Evolutionary conservation across 179 eudicot species (phyloP), one percentile per base, ranked within the genome.

Genomic region (Heliamphora pulchella): DNA sequence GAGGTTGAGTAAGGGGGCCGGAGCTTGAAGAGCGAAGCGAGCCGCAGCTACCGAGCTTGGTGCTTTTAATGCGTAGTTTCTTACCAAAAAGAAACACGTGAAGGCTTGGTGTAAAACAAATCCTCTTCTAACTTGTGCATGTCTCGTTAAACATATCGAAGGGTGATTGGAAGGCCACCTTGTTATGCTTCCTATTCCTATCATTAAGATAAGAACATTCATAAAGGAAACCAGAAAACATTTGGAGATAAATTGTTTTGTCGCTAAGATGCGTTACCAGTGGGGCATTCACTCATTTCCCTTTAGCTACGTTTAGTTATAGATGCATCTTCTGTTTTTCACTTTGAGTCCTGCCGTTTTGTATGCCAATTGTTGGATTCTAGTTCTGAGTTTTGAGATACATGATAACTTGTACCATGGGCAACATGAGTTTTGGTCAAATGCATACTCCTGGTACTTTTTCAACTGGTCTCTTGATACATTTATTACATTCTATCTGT

Each of bases 401-500:
- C 47, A 8, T 58, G 59, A 53, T 54, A 17, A 3, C 74, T 67
- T 31, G 0, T 53, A 10, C 41, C 53, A 41, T 17, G 7, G 7
- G 64, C 39, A 50, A 67, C 61, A 53, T 61, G 18, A 48, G 44
- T 61, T 50, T 39, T 71, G 62, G 48, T 67, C 22, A 5, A 18
- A 43, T 74, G 11, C 4, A 18, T 69, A 31, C 15, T 15, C 41
- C 14, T 15, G n/a, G 8, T 74, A 46, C 65, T 75, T n/a, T 8
- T 74, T 65, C 31, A 64, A 57, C 43, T 69, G 46, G 14, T 55
- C 41, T 82, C 55, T 78, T 43, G 74, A 55, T n/a, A 50, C 43
- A 63, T 77, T 74, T 62, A 5, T 83, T 4, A 73, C 53, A 82
- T 72, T 58, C n/a, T 77, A 11, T 39, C 41, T 87, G 84, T 89